Evolutionary conservation across 2,329 filamentous ascomycete species (phyloP), one percentile per base, ranked within the genome.

Genomic region (Colletotrichum plurivorum): DNA sequence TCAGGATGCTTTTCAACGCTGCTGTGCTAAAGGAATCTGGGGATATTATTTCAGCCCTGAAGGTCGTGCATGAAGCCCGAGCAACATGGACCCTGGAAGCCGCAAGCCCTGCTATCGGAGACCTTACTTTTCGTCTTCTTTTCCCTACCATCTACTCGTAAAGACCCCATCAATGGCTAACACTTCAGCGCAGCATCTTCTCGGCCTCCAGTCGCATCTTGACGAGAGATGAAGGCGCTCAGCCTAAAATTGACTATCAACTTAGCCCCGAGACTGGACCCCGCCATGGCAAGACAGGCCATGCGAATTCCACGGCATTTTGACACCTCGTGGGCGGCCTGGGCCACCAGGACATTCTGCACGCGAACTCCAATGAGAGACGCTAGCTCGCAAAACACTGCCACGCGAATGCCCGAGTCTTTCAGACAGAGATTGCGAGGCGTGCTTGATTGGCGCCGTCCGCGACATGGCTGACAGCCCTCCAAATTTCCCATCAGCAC

Each of bases 401-500:
- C 13, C 13, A 15, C 41, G 13, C 16, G 41, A 43, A 43, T n/a
- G 13, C 4, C 41, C 41, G 5, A 43, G 16, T 15, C 13, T 18
- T 16, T n/a, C 31, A 41, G 20, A 27, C 12, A 36, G 55, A 59
- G 54, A 69, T 60, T 55, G 45, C 55, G 61, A 66, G 61, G 55
- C 61, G 55, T 27, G 1, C 7, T 15, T 55, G 49, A 60, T 66
- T 60, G 55, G 66, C 8, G 39, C n/a, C 12, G 22, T 12, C 15
- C 27, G 18, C 45, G n/a, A 45, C 55, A 12, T 66, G 62, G 61
- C 66, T 65, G 22, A 7, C 13, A 22, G 55, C 20, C 49, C 22
- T 59, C 16, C 55, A 43, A 66, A 54, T 59, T 41, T 55, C 31
- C 20, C n/a, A 39, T 55, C 54, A 68, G 65, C 60, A 27, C 60